A percentile compares a stretch with the other conserved stretches of the same genome.
phyloP scores from a whole-genome alignment of 2,329 filamentous ascomycete species.

The Aspergillus brunneoviolaceus region DNA sequence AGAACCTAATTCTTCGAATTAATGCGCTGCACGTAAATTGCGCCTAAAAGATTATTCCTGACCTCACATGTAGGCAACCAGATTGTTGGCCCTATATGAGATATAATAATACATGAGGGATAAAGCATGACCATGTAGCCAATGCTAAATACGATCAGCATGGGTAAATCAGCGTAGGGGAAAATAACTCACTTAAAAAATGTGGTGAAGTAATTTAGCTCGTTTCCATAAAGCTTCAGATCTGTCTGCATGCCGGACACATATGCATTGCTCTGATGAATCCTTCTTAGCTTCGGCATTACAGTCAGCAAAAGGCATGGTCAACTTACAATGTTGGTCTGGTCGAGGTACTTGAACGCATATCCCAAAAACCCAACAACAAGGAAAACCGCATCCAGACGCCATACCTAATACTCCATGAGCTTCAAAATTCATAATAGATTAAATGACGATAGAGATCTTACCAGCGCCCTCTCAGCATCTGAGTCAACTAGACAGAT shows the following conservation, averaged over 20 bases:
- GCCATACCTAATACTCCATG: constrained; percentile 1
- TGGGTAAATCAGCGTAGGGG: no score
- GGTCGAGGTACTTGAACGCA: constrained; percentile 11
- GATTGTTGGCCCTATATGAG: constrained; percentile 1
- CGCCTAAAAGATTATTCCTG: neutral
- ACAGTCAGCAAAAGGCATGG: neutral
- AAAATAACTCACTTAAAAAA: constrained; percentile 3
- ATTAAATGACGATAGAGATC: neutral
- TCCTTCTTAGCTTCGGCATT: neutral
- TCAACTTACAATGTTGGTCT: constrained; percentile 7
- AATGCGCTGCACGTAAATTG: neutral
- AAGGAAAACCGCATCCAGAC: constrained; percentile 6
- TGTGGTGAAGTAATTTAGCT: constrained; percentile 10
- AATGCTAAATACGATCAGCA: neutral
- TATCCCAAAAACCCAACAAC: constrained; percentile 11
- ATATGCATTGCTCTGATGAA: constrained; percentile 8
- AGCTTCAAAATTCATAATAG: neutral
- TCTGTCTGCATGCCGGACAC: constrained; percentile 10
- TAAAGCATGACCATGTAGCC: constrained; percentile 10
- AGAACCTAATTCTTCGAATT: neutral
- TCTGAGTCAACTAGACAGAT: neutral
- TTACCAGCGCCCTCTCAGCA: constrained; percentile 1
- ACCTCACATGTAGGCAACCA: constrained; percentile 7
- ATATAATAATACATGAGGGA: constrained; percentile 7
- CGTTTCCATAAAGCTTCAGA: constrained; percentile 7